Evolutionary conservation across 345 rosid genomes (phyloP).

Genomic region (Salix arbutifolia): DNA sequence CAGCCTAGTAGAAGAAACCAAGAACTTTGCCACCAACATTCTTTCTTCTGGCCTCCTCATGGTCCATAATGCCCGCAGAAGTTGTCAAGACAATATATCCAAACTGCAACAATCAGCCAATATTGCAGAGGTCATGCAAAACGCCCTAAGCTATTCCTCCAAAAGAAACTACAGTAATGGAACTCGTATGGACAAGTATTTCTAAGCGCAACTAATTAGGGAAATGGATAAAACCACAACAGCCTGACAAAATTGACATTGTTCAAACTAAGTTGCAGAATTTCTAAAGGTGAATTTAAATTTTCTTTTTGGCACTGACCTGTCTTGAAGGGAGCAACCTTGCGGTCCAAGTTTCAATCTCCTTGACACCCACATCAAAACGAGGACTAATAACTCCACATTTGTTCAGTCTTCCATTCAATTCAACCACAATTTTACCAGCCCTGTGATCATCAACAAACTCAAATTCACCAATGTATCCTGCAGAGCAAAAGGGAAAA

Average conservation of each 20-base stretch:
- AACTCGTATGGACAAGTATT: not conserved
- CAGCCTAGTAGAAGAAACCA: conserved; percentile 11
- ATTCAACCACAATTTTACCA: conserved; percentile 17
- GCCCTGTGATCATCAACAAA: conserved; percentile 17
- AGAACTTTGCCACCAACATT: conserved; percentile 17
- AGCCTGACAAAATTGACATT: not conserved
- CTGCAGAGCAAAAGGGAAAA: not conserved
- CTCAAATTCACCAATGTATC: conserved; percentile 19
- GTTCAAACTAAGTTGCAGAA: not conserved
- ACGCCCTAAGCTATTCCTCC: not conserved
- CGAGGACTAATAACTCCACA: conserved; percentile 20
- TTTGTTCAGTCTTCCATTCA: conserved; percentile 12
- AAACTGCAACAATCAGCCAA: conserved; percentile 14
- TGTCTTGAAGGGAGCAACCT: conserved; percentile 19
- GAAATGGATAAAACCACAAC: not conserved
- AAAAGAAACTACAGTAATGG: not conserved
- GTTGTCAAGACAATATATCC: conserved; percentile 29
- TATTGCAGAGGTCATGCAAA: not conserved
- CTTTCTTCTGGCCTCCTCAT: conserved; percentile 23
- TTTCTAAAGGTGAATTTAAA: not conserved
- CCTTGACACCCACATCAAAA: conserved; percentile 7
- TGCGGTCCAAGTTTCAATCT: conserved; percentile 11
- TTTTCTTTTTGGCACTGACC: not conserved
- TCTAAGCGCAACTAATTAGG: not conserved
- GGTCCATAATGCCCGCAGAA: conserved; percentile 32